Evolutionary conservation across 2,329 filamentous ascomycete genomes (phyloP).

Genomic region (Atkinsonella hypoxylon): DNA sequence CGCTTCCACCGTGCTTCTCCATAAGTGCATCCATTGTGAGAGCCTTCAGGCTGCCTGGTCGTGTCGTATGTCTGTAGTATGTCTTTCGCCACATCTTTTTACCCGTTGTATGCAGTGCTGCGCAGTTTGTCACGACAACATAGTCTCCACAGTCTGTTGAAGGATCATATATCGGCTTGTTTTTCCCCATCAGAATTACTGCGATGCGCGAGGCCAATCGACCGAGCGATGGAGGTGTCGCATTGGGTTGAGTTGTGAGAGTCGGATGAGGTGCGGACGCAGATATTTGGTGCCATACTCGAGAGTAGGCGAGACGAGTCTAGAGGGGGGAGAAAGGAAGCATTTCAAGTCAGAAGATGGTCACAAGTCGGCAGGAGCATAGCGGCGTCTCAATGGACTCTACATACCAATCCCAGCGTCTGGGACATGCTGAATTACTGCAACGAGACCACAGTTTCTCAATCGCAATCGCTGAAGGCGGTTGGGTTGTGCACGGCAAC

Average conservation of each 20-base stretch:
- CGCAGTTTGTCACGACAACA: slow-evolving; percentile 85
- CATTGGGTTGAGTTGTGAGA: slow-evolving; percentile 43
- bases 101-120: slow-evolving; percentile 76
- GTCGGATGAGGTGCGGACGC: slow-evolving; percentile 54
- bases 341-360: background rate
- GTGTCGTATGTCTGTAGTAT: slow-evolving; percentile 90
- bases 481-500: background rate
- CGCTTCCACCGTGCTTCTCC: slow-evolving; percentile 83
- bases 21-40: slow-evolving; percentile 95
- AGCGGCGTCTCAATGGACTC: background rate
- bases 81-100: slow-evolving; percentile 89
- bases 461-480: background rate
- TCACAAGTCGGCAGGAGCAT: background rate
- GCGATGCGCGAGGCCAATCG: slow-evolving; percentile 83
- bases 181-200: slow-evolving; percentile 87
- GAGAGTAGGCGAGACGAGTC: slow-evolving; percentile 93
- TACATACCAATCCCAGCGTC: slow-evolving; percentile 58
- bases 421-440: slow-evolving; percentile 54
- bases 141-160: slow-evolving; percentile 99
- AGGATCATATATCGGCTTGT: slow-evolving; percentile 96
- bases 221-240: slow-evolving; percentile 69
- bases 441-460: slow-evolving; percentile 11
- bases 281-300: slow-evolving; percentile 83
- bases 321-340: slow-evolving; percentile 23
- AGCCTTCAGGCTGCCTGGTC: slow-evolving; percentile 72